Percentiles rank a stretch among this genome's conserved stretches.
Evolutionary conservation across 2,329 filamentous ascomycete species (phyloP).

Genomic region (Venturia aucupariae): DNA sequence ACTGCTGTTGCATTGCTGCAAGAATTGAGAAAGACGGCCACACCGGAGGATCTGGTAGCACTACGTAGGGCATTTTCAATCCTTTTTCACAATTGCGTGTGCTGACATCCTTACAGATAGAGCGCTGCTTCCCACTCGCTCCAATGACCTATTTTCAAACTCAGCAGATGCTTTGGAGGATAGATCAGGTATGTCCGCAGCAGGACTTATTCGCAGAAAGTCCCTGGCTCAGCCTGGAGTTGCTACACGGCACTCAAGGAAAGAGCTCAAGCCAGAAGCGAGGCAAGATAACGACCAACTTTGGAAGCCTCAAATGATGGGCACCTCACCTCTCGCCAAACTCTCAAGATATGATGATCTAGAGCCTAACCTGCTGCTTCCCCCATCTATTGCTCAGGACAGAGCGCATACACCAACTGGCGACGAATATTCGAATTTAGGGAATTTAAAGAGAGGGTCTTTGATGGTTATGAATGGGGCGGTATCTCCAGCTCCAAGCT

Average conservation of each 20-base stretch:
- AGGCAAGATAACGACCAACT: conserved; percentile 11
- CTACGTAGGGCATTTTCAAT: conserved; percentile 24
- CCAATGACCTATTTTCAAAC: not conserved
- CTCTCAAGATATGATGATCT: conserved; percentile 20
- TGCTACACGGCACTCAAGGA: conserved; percentile 24
- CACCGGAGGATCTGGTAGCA: conserved; percentile 39
- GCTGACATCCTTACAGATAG: conserved; percentile 13
- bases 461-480: conserved; percentile 39
- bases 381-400: not conserved
- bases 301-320: conserved; percentile 24
- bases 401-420: conserved; percentile 34
- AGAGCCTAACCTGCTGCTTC: conserved; percentile 11
- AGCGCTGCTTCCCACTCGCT: conserved; percentile 15
- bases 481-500: conserved; percentile 35
- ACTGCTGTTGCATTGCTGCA: conserved; percentile 37
- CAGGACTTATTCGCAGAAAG: conserved; percentile 24
- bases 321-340: conserved; percentile 20
- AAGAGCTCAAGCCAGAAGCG: not conserved
- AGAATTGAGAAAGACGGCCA: conserved; percentile 39
- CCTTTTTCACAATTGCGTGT: not conserved
- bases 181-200: not conserved
- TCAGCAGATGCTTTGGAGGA: not conserved
- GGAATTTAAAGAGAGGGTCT: conserved; percentile 33
- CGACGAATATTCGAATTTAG: conserved; percentile 33
- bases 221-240: conserved; percentile 34